Conservation (phyloP, 306 rosid species). For the Phaseolus lunatus region DNA sequence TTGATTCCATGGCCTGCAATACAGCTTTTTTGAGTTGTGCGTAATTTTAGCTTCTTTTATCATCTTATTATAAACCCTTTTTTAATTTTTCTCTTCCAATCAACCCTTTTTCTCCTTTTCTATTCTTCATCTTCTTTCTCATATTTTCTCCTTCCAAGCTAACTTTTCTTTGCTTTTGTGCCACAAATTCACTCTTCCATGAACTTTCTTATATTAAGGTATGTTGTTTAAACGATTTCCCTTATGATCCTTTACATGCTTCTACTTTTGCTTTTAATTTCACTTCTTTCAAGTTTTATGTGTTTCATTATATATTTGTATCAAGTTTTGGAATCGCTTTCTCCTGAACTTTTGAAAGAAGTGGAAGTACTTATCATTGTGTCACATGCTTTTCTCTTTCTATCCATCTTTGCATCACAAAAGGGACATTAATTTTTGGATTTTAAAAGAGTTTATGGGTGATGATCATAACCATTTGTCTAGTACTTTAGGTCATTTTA, state of each 20-base stretch:
- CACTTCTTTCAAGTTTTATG: not conserved
- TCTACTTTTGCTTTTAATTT: constrained; percentile 16
- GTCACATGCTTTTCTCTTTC: constrained; percentile 10
- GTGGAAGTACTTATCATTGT: constrained; percentile 36
- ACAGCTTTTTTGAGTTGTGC: constrained; percentile 46
- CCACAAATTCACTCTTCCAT: constrained; percentile 45
- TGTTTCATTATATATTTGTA: constrained; percentile 8
- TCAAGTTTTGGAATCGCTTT: constrained; percentile 27
- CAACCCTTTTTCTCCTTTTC: not conserved
- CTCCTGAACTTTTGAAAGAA: not conserved
- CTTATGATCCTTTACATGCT: constrained; percentile 1
- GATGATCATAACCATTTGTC: not conserved
- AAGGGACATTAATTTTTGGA: not conserved
- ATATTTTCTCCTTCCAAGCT: constrained; percentile 32
- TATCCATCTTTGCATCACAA: not conserved
- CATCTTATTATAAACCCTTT: not conserved
- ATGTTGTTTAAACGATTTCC: constrained; percentile 46
- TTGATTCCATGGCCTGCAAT: constrained; percentile 54
- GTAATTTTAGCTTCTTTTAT: constrained; percentile 39
- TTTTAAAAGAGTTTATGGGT: not conserved
- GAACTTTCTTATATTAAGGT: constrained; percentile 58
- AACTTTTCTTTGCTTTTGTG: constrained; percentile 31
- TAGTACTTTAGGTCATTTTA: not conserved
- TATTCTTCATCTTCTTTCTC: constrained; percentile 14
- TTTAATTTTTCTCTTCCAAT: constrained; percentile 37